Evolutionary conservation across 805 yeast species (phyloP), one percentile per base, ranked within the genome.

Genomic region (Candida vartiovaarae): DNA sequence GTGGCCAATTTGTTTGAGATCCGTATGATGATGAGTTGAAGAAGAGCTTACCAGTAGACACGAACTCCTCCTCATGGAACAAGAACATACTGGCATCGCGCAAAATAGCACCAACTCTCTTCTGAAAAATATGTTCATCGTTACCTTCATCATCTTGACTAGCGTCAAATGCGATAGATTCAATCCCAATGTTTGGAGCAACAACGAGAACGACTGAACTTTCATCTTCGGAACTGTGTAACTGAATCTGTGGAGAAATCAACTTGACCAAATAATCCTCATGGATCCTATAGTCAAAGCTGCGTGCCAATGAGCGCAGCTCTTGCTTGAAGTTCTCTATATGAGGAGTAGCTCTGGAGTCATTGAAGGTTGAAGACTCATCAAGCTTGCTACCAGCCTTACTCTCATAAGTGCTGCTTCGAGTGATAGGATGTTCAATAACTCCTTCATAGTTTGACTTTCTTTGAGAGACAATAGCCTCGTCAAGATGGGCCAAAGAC

Each of bases 181-280:
- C 79, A 27, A 82, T 59, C 52, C 84, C 83, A 42, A 90, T 78
- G 35, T 67, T 70, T 8, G 91, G 93, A 0, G 95, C 76, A 2
- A 84, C 74, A n/a, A 90, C 69, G 31, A 89, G 60, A 9, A 88
- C 70, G 41, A 85, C 76, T 2, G 84, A 67, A 36, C 76, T 78
- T 3, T 68, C 72, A 26, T 73, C 71, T 42, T 70, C 68, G 29
- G 70, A 71, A 11, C 76, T 68, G 39, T 76, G 71, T 26, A 84
- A 54, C 58, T 90, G 97, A 38, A 89, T 76, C 60, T 91, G 96
- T 0, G 97, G 96, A 27, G 87, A 76, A 5, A 83, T 67, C 36
- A 91, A 68, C 46, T 80, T 80, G 29, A 90, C 70, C 48, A 80
- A 66, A 57, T 79, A 84, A 36, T 84, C 76, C 42, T 80, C 77